A percentile compares a stretch with the other conserved stretches of the same genome.
These are phyloP conservation scores for Dactylellina drechsleri DNA, from an alignment of 2,329 filamentous ascomycete species.

Conservation along the genomic window DNA sequence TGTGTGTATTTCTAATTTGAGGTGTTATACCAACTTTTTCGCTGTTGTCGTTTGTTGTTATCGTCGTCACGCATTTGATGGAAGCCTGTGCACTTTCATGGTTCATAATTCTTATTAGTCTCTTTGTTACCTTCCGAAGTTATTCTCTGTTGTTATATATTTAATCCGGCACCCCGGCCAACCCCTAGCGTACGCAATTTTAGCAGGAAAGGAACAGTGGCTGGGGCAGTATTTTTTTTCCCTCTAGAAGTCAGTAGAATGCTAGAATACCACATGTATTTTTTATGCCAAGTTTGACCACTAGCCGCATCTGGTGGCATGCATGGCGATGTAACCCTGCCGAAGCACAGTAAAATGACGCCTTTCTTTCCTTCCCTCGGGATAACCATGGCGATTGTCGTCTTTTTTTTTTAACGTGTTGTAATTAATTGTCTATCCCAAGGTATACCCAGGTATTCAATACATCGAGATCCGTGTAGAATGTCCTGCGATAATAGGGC, in stretches of 20 bases:
- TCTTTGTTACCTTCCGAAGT: neutral
- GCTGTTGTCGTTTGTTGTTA: neutral
- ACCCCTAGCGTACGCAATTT: no score
- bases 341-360: slow-evolving; percentile 20
- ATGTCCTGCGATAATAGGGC: slow-evolving; percentile 21
- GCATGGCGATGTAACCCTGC: slow-evolving; percentile 43
- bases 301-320: slow-evolving; percentile 5
- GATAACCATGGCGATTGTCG: no score
- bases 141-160: no score
- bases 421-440: no score
- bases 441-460: no score
- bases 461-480: no score
- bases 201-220: no score
- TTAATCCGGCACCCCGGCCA: no score
- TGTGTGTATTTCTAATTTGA: slow-evolving; percentile 17
- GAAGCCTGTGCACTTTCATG: neutral
- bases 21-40: slow-evolving; percentile 8
- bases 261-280: neutral
- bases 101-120: neutral
- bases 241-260: neutral
- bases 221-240: no score
- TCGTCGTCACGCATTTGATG: neutral
- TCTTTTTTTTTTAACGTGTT: no score
- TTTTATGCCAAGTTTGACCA: neutral
- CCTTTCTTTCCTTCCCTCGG: neutral